phyloP scores from a whole-genome alignment of 371 early-diverging fungal species.

The Aphelidium insulamus region DNA sequence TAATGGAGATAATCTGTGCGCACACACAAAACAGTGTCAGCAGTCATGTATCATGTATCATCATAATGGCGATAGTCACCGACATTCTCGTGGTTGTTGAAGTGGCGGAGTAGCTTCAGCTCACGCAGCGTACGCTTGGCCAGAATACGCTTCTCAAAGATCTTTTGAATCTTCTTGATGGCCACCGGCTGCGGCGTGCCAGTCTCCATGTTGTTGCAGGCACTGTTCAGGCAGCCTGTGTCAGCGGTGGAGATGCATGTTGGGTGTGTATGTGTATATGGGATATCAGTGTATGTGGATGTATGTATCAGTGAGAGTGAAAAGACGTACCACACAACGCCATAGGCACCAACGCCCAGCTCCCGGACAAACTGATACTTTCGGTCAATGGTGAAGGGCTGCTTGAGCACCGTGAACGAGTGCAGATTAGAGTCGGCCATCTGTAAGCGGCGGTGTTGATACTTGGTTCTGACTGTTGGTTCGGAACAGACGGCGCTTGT shows the following conservation, averaged over 20 bases:
- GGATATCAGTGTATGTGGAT: no score
- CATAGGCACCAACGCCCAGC: slow-evolving; percentile 84
- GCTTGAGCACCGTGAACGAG: slow-evolving; percentile 38
- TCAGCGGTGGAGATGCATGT: slow-evolving; percentile 1
- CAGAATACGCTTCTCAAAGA: slow-evolving; percentile 59
- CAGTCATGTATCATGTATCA: not conserved
- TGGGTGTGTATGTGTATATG: not conserved
- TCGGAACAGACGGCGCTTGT: no score
- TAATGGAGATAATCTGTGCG: slow-evolving; percentile 54
- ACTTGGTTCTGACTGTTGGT: no score
- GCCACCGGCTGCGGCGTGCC: slow-evolving; percentile 78
- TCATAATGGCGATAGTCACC: slow-evolving; percentile 2
- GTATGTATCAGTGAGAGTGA: no score
- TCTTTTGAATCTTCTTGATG: slow-evolving; percentile 72
- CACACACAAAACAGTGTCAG: not conserved
- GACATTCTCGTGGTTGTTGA: slow-evolving; percentile 77
- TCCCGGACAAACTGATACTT: slow-evolving; percentile 62
- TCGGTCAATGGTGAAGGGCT: slow-evolving; percentile 40
- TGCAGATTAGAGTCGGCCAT: no score
- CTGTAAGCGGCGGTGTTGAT: no score
- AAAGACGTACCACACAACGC: slow-evolving; percentile 50
- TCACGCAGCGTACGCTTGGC: slow-evolving; percentile 71
- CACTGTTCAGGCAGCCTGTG: slow-evolving; percentile 17
- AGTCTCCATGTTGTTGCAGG: slow-evolving; percentile 47
- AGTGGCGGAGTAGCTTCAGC: slow-evolving; percentile 65